Evolutionary conservation across 176 grass and related monocot species (phyloP), one percentile per base, ranked within the genome.

Genomic region (Cocos nucifera): DNA sequence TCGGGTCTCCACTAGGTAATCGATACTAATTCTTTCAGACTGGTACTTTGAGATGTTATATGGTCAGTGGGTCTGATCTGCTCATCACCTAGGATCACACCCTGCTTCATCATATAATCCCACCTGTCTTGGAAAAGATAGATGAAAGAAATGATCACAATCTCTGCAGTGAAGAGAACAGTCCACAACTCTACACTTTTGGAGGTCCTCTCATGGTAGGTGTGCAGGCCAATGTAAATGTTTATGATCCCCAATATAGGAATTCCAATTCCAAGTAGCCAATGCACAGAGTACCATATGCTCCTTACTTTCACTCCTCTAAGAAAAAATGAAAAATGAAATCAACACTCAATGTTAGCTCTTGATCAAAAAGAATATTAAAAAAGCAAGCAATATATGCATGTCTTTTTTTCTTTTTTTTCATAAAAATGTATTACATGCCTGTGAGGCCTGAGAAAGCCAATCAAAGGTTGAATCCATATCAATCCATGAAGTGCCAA

Each of bases 391-490:
- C 35, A 44, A 44, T 44, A 2, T 10, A 44, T 10, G 0, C 35
- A 12, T 3, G 9, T 12, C 2, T 44, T 12, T 14, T 44, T 12
- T 44, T 44, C 3, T 44, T 12, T 35, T 9, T 23, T 23, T 23
- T 23, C 8, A 12, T 12, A 44, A 44, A 39, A 44, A 3, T 27
- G 44, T 53, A 21, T 5, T 4, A 27, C 23, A 9, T 30, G 92
- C 94, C 94, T 89, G 61, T 81, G 80, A 67, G 94, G 85, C 39
- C 94, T 89, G 54, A 98, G 78, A 63, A 83, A 98, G 70, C 81
- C 88, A 19, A 93, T 80, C 44, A 98, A 26, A 58, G 94, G 88
- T 65, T 98, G 94, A 74, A 93, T 66, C 85, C 78, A 93, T 60
- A 98, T 86, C 58, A 81, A 80, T 24, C 63, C 88, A 72, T 93